These are phyloP conservation scores for Termitomyces eurrhizus DNA, from an alignment of 768 basidiomycete species.

Conservation along the genomic window DNA sequence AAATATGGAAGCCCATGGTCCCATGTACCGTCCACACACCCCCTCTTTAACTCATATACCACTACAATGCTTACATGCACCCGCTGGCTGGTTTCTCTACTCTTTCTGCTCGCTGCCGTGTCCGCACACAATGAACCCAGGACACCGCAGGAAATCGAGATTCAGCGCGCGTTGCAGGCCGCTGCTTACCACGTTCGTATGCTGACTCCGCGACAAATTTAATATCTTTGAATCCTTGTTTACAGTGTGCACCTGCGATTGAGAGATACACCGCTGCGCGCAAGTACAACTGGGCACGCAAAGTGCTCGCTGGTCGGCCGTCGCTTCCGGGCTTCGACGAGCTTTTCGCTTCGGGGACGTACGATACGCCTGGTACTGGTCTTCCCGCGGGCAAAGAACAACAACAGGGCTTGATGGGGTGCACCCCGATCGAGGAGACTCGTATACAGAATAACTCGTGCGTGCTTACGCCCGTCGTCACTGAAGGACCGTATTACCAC, in stretches of 20 bases:
- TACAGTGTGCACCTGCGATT: constrained; percentile 49
- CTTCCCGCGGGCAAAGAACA: constrained; percentile 22
- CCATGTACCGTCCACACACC: background rate
- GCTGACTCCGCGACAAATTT: background rate
- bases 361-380: constrained; percentile 26
- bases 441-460: constrained; percentile 53
- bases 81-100: constrained; percentile 15
- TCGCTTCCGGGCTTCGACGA: constrained; percentile 35
- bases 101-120: constrained; percentile 19
- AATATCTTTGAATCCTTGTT: background rate
- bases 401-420: constrained; percentile 37
- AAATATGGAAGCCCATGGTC: background rate
- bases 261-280: constrained; percentile 47
- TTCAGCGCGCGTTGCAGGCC: constrained; percentile 44
- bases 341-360: constrained; percentile 37
- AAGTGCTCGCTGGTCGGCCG: constrained; percentile 36
- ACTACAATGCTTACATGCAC: background rate
- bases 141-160: constrained; percentile 41
- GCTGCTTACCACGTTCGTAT: constrained; percentile 48
- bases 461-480: constrained; percentile 49
- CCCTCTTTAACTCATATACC: background rate
- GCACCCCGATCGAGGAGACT: constrained; percentile 41
- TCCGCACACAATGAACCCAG: constrained; percentile 41
- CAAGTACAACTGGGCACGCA: constrained; percentile 43
- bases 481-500: constrained; percentile 55